Percentiles rank a stretch among this genome's conserved stretches.
These are phyloP conservation scores for Emmonsiellopsis sp. DNA, from an alignment of 2,329 filamentous ascomycete species.

Conservation along the genomic window DNA sequence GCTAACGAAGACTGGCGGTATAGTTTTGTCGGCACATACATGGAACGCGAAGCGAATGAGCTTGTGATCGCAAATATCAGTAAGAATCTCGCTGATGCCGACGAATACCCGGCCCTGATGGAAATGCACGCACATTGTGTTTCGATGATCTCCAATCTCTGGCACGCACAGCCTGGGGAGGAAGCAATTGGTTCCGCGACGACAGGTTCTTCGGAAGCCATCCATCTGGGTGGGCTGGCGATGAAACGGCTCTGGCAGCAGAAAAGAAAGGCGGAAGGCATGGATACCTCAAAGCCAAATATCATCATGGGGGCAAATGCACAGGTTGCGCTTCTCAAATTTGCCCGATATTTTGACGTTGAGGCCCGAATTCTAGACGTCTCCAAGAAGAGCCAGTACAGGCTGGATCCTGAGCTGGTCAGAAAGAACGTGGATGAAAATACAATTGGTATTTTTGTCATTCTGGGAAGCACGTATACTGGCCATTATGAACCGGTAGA, in stretches of 20 bases:
- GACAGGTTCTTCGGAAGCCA: constrained; percentile 62
- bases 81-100: constrained; percentile 65
- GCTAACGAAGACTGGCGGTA: constrained; percentile 6
- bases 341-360: constrained; percentile 65
- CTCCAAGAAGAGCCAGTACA: constrained; percentile 49
- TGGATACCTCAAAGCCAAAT: constrained; percentile 56
- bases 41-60: constrained; percentile 56
- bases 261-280: constrained; percentile 48
- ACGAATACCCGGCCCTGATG: constrained; percentile 52
- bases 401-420: constrained; percentile 55
- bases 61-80: constrained; percentile 59
- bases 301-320: constrained; percentile 68
- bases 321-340: constrained; percentile 64
- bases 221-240: constrained; percentile 59
- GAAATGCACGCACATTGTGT: constrained; percentile 58
- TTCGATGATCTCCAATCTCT: constrained; percentile 58
- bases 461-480: constrained; percentile 63
- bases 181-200: constrained; percentile 60
- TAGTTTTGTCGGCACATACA: constrained; percentile 62
- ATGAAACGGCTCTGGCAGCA: constrained; percentile 71
- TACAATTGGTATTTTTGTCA: constrained; percentile 67
- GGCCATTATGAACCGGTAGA: constrained; percentile 65
- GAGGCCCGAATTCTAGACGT: constrained; percentile 57
- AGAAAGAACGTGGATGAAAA: constrained; percentile 63
- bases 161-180: constrained; percentile 52